Base-by-base conservation (phyloP, 2,329 filamentous ascomycete genomes). In the Botrytis pseudocinerea region DNA sequence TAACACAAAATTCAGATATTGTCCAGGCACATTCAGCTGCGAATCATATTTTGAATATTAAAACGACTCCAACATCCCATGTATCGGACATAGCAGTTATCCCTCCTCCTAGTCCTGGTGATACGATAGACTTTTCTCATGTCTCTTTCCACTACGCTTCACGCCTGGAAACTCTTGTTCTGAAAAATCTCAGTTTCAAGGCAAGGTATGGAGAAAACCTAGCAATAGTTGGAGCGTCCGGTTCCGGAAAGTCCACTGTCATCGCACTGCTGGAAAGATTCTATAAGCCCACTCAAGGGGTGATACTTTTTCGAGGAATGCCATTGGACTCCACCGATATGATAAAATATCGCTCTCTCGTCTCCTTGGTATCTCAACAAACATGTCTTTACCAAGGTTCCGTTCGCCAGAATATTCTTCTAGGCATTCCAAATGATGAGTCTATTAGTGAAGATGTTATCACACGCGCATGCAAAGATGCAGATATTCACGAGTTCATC, bases 201-300 rank as follows among this genome's bases (percentile, higher is more conserved):
- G 25, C 5, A 8, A 46, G 5, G 44, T 12, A 35, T 28, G 62
- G 62, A 44, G 40, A 65, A 46, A 46, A 46, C 25, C 42, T 46
- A n/a, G 62, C 40, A 16, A 65, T 65, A 16, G 89, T 92, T 3
- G 90, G 90, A 0, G 88, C 89, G 4, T 90, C 88, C 0, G 90
- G 90, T 2, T 88, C 89, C 1, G 90, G 90, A 1, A 92, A 92
- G 78, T 91, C 88, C 1, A 92, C 90, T 32, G 88, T 90, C 66
- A 85, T 92, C 77, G 85, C 87, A 4, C 81, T 88, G 5, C 80
- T 88, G 0, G 85, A 87, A 76, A 81, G 22, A 25, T 84, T 88
- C 76, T 87, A 88, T 79, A 79, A 80, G 4, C 83, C 85, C 4
- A 57, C 60, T n/a, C 74, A 32, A 32, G 32, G 32, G 32, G 32